Base-by-base conservation (phyloP, 2,329 filamentous ascomycete species). In the Colletotrichum lupini region DNA sequence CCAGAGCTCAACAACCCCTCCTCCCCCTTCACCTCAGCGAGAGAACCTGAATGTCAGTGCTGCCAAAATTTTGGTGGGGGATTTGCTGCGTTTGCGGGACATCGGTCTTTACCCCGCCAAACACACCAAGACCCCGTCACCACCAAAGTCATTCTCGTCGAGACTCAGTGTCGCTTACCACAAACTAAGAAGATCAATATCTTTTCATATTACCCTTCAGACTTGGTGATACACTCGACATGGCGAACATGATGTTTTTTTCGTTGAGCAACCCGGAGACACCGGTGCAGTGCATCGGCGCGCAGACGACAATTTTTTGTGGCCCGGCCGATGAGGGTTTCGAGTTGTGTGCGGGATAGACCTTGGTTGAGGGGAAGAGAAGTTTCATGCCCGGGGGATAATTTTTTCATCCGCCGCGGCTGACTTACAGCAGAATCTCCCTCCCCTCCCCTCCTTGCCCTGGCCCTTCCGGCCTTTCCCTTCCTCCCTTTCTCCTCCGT, bases 311-410 rank as follows among this genome's bases (percentile, higher is more conserved):
- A n/a, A 32, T 16, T 14, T 65, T 16, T 63, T 65, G 53, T 49
- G 61, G 64, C 30, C n/a, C 26, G 37, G 61, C 28, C 16, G 52
- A 60, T 70, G 30, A 53, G 42, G 62, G 68, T 60, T 70, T 67
- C 62, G 42, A n/a, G 32, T 65, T 65, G 62, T 65, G 62, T 56
- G 26, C 28, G 49, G 49, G 62, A 65, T 37, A 22, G n/a, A 53
- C 60, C 49, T 42, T 59, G 53, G 53, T 65, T 53, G 58, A 58
- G 28, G 28, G 14, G 8, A 14, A 65, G 32, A 53, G 60, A 69
- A 56, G 53, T 67, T 53, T 56, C 37, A 58, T 26, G 57, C 46
- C 65, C 14, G 12, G 11, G 28, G 16, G 28, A n/a, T 5, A 5
- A 5, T 35, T 24, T n/a, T 28, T 28, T 37, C 42, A 14, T 24